Base-by-base conservation (phyloP, 2,329 filamentous ascomycete genomes). In the Basipetospora chlamydospora region DNA sequence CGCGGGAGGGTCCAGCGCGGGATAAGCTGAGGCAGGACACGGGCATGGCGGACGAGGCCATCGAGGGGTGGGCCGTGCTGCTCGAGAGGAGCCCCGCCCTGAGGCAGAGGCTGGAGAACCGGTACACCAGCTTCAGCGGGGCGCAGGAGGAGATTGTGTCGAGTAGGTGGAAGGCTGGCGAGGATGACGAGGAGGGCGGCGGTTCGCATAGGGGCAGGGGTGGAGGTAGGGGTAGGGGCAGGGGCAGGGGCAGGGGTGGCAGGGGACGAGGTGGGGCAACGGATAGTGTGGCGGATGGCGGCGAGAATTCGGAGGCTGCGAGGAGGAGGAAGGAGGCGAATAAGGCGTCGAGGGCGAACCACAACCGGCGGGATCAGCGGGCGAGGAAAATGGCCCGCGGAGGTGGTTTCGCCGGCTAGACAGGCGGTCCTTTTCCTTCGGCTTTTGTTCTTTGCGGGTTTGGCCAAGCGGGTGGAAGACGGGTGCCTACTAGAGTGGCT, bases 41-140 rank as follows among this genome's bases (percentile, higher is more conserved):
- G 1, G 79, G 79, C 4, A 84, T 95, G 84, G 86, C 85, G 0
- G 87, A 96, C 47, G 88, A 96, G 56, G 77, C 80, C 3, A 80
- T 98, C 23, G 90, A 96, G 56, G 90, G 90, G 5, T 98, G 88
- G 87, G 84, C 73, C 0, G 61, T 94, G 33, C 93, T 96, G 83
- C 58, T 95, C 6, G 61, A 64, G 10, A 70, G 87, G 22, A 80
- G 88, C 47, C 70, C 81, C 1, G 70, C 73, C 47, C 70, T 78
- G 41, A 62, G 79, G 52, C 70, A 73, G 39, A 67, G 71, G 39
- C 58, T 96, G 29, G 83, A 94, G 55, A 67, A 67, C 35, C 79
- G 75, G 49, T 80, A 78, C 47, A 67, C 68, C 9, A 63, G 69
- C 13, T 83, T 81, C 44, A 62, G 64, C 10, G 81, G 80, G 2